Conservation (phyloP, 2,329 filamentous ascomycete genomes). For the Hawksworthiomyces lignivorus region DNA sequence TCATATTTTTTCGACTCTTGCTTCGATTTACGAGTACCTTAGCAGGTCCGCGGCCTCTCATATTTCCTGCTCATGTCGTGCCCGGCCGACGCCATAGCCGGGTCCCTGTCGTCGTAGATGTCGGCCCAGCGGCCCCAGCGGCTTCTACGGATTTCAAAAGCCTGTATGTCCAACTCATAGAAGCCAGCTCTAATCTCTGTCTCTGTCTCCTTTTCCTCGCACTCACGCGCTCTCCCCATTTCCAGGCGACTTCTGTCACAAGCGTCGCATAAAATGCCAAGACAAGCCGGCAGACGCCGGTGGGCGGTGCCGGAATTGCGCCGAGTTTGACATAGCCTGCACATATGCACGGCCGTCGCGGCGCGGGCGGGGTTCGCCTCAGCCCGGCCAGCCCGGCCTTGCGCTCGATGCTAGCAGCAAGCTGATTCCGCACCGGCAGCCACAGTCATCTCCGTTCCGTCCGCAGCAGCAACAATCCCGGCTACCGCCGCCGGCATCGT, state of each 20-base stretch:
- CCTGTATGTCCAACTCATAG: conserved; percentile 8
- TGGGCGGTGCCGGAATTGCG: conserved; percentile 17
- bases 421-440: background rate
- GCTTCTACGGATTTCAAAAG: conserved; percentile 14
- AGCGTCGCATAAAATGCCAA: conserved; percentile 18
- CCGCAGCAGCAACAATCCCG: background rate
- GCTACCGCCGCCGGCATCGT: background rate
- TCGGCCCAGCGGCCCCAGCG: conserved; percentile 10
- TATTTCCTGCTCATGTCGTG: background rate
- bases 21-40: background rate
- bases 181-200: no score
- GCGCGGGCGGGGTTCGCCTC: conserved; percentile 13
- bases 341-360: conserved; percentile 17
- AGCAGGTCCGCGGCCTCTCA: no score
- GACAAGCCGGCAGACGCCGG: conserved; percentile 5
- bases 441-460: background rate
- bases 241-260: conserved; percentile 18
- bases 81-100: conserved; percentile 1
- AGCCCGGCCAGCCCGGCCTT: conserved; percentile 4
- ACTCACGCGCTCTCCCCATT: background rate
- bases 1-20: background rate
- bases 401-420: background rate
- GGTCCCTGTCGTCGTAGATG: conserved; percentile 3
- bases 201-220: background rate
- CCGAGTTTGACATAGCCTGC: conserved; percentile 17